A percentile compares a stretch with the other conserved stretches of the same genome.
Conservation (phyloP, 768 basidiomycete genomes). For the Clathrus columnatus region DNA sequence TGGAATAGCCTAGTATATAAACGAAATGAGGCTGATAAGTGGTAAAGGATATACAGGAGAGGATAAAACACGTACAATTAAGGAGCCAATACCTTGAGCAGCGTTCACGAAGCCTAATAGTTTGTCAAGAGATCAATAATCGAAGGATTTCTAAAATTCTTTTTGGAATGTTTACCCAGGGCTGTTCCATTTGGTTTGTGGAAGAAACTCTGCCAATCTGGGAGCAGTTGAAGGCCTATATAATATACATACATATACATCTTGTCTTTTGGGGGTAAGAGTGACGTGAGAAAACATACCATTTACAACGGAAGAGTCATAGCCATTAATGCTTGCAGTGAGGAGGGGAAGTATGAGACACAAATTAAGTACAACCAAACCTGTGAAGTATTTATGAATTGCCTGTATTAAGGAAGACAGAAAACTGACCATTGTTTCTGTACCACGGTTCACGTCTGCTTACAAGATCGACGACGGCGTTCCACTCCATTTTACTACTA, state of each 20-base stretch:
- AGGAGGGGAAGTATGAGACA: slow-evolving; percentile 55
- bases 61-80: slow-evolving; percentile 30
- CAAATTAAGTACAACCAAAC: slow-evolving; percentile 49
- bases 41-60: not conserved
- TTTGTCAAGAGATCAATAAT: not conserved
- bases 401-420: not conserved
- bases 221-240: slow-evolving; percentile 60
- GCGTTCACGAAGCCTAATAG: slow-evolving; percentile 53
- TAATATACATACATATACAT: not conserved
- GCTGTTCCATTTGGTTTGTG: slow-evolving; percentile 40
- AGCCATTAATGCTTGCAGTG: slow-evolving; percentile 57
- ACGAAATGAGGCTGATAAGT: not conserved
- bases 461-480: slow-evolving; percentile 2
- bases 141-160: not conserved
- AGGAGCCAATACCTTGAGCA: slow-evolving; percentile 51
- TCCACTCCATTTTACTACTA: slow-evolving; percentile 8
- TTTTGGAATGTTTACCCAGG: slow-evolving; percentile 30
- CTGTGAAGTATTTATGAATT: too few species aligned
- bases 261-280: not conserved
- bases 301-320: slow-evolving; percentile 61
- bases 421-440: slow-evolving; percentile 4
- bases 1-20: slow-evolving; percentile 41
- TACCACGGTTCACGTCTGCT: slow-evolving; percentile 6
- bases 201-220: slow-evolving; percentile 54
- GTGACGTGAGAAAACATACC: slow-evolving; percentile 22